Evolutionary conservation across 345 rosid species (phyloP).

Genomic region (Stellera chamaejasme): DNA sequence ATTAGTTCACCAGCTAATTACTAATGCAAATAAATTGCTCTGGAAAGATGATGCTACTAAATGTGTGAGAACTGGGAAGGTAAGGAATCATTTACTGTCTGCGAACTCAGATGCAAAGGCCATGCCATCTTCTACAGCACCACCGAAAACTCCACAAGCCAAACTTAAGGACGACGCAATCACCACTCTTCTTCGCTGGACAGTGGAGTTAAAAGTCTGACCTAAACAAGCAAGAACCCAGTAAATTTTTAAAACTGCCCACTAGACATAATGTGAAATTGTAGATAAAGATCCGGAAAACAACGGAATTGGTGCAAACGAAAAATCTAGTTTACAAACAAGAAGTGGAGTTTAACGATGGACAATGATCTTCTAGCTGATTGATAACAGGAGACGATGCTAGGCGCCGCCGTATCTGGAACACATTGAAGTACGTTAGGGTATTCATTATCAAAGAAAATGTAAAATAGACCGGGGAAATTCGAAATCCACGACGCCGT

Average conservation of each 20-base stretch:
- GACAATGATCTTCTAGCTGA: neutral
- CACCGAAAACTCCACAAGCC: slow-evolving; percentile 27
- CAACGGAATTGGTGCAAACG: too few species aligned
- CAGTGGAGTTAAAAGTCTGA: slow-evolving; percentile 11
- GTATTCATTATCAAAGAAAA: neutral
- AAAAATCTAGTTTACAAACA: too few species aligned
- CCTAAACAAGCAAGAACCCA: slow-evolving; percentile 17
- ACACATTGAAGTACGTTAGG: neutral
- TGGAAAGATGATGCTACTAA: too few species aligned
- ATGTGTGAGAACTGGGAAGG: neutral
- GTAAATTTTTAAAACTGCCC: neutral
- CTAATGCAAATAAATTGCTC: neutral
- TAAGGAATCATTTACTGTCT: slow-evolving; percentile 43
- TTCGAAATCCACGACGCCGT: neutral
- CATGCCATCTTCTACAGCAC: slow-evolving; percentile 17
- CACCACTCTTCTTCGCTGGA: slow-evolving; percentile 47
- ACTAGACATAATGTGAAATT: too few species aligned
- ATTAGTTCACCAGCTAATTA: neutral
- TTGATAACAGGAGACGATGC: slow-evolving; percentile 19
- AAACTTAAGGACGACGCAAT: slow-evolving; percentile 29
- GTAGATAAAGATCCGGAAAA: too few species aligned
- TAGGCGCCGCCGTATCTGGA: slow-evolving; percentile 33
- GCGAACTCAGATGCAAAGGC: slow-evolving; percentile 65
- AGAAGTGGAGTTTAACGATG: neutral
- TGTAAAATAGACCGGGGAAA: neutral